Evolutionary conservation across 148 eudicot species (phyloP), one percentile per base, ranked within the genome.

Genomic region (Rhododendron henanense): DNA sequence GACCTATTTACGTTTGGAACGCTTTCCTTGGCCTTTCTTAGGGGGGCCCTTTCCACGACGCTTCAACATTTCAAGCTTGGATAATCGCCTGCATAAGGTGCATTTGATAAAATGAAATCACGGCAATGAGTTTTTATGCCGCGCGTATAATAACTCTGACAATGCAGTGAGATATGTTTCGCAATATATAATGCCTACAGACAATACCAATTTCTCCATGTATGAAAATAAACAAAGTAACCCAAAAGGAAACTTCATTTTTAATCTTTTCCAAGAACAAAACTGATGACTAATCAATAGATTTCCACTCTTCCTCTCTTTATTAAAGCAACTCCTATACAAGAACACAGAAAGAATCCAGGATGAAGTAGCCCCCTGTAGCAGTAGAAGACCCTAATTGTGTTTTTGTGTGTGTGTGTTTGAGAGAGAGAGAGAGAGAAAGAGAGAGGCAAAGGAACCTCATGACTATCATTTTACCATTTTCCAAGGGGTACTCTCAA

Each of bases 21-120:
- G 91, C 86, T 88, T 95, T 86, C 98, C 98, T 84, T 96, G 98
- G 53, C 98, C 99, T 92, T 96, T 95, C 96, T 95, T 95, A 39
- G 98, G 98, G 1, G 96, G 93, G 81, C 97, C 97, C 87, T 96
- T 96, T 39, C 94, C 95, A 87, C 93, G 96, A 80, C 98, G 95
- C 91, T 96, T 96, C 92, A 93, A 85, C 99, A 95, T 94, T 87
- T 94, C 94, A 85, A 91, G 91, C 90, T 90, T 94, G 78, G 81
- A 83, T 88, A 90, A 55, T 3, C 95, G 97, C 92, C 98, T 96
- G 92, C 84, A 82, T 14, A 50, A 44, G 63, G 14, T 10, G 18
- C 35, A 28, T 28, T 6, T 25, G 2, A 4, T 57, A 75, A 59
- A 16, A 51, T 77, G n/a, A 35, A 9, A 65, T 37, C 78, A 19